phyloP scores from a whole-genome alignment of 2,329 filamentous ascomycete genomes.

The Penicillium sp. region DNA sequence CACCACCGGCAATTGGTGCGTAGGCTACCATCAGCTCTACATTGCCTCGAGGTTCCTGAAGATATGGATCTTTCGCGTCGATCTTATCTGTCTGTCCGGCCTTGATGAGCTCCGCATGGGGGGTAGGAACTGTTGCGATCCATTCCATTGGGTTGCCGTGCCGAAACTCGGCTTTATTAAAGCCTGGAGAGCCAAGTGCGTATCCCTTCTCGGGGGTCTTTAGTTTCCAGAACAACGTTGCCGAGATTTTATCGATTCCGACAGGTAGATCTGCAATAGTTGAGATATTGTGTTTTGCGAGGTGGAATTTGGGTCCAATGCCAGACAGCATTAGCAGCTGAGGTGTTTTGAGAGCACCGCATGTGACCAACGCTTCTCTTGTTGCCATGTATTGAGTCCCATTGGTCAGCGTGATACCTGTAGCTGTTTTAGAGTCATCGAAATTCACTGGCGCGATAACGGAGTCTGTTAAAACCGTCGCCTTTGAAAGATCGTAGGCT shows the following conservation, averaged over 20 bases:
- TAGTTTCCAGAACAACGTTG: conserved; percentile 10
- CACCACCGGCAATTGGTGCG: conserved; percentile 18
- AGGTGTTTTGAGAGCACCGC: not conserved
- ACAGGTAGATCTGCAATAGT: conserved; percentile 8
- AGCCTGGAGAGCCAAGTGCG: not conserved
- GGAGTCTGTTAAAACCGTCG: not conserved
- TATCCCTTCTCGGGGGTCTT: conserved; percentile 11
- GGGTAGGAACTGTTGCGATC: not conserved
- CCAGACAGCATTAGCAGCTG: conserved; percentile 12
- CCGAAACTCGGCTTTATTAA: not conserved
- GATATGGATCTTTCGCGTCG: not conserved
- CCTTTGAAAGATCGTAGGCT: not conserved
- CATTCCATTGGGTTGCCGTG: conserved; percentile 14
- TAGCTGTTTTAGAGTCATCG: not conserved
- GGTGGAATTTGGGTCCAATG: conserved; percentile 24
- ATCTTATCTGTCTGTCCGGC: not conserved
- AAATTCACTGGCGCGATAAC: not conserved
- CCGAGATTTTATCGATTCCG: conserved; percentile 10
- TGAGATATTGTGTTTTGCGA: conserved; percentile 31
- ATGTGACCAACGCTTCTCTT: not conserved
- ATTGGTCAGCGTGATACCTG: not conserved
- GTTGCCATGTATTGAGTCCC: not conserved
- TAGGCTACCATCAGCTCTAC: conserved; percentile 26
- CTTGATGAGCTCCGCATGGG: not conserved
- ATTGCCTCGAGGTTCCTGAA: not conserved